Percentiles rank a stretch among this genome's conserved stretches.
Conservation (phyloP, 75 land plant species). For the Cunninghamia lanceolata region DNA sequence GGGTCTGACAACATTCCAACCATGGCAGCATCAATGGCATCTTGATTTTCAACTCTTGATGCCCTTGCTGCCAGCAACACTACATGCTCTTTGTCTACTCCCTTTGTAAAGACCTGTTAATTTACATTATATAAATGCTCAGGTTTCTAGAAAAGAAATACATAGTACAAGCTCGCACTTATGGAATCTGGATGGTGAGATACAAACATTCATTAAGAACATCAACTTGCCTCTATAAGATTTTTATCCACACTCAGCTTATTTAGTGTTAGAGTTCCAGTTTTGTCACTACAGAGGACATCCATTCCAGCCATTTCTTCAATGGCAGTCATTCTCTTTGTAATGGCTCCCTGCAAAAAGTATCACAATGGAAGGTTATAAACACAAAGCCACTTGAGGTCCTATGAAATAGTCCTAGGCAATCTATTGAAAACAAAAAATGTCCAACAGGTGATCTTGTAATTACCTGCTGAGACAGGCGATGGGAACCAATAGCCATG, state of each 20-base stretch:
- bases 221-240: conserved; percentile 47
- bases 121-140: not conserved
- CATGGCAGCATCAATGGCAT: conserved; percentile 59
- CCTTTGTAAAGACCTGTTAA: conserved; percentile 34
- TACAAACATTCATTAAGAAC: not conserved
- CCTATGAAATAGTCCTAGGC: not conserved
- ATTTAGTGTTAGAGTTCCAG: conserved; percentile 60
- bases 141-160: not conserved
- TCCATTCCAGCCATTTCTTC: conserved; percentile 79
- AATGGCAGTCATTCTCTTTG: conserved; percentile 71
- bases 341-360: conserved; percentile 55
- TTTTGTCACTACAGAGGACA: conserved; percentile 71
- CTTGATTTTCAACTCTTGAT: conserved; percentile 50
- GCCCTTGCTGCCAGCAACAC: conserved; percentile 41
- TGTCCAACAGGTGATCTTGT: no score
- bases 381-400: not conserved
- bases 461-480: conserved; percentile 59
- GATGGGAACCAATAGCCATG: conserved; percentile 86
- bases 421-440: not conserved
- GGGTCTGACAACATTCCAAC: conserved; percentile 56
- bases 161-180: no score
- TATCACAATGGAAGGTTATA: not conserved
- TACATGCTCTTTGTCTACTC: conserved; percentile 34
- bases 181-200: no score
- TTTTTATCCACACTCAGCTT: conserved; percentile 57